Percentiles rank a stretch among this genome's conserved stretches.
These are phyloP conservation scores for Trypanosomatidae sp. DNA, from an alignment of 208 protist genomes.

Conservation along the genomic window DNA sequence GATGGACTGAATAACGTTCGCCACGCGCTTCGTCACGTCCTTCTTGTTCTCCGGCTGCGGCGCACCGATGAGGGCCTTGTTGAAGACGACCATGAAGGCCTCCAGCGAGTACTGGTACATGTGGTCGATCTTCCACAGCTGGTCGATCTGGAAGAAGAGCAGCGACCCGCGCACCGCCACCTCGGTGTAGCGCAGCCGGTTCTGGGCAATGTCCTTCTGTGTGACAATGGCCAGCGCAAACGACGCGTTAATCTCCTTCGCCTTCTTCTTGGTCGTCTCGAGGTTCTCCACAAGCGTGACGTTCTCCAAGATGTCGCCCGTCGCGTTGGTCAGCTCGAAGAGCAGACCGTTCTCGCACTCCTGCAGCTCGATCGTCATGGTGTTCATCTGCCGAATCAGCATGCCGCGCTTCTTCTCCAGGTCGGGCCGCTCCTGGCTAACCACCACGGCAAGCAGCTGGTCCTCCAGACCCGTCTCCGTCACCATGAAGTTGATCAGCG, in stretches of 20 bases:
- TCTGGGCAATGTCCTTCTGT: conserved; percentile 95
- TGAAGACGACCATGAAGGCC: conserved; percentile 98
- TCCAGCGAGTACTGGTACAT: conserved; percentile 99
- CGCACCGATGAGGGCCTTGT: conserved; percentile 95
- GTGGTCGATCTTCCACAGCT: conserved; percentile 97
- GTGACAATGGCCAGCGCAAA: conserved; percentile 93
- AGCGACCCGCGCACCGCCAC: conserved; percentile 95
- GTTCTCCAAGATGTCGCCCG: conserved; percentile 97
- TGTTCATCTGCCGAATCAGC: conserved; percentile 97
- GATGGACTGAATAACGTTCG: conserved; percentile 93
- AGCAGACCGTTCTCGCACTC: conserved; percentile 97
- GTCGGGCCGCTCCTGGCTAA: conserved; percentile 98
- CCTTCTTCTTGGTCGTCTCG: conserved; percentile 97
- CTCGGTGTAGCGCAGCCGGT: conserved; percentile 94
- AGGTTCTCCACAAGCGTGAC: conserved; percentile 96
- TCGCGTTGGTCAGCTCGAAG: conserved; percentile 93
- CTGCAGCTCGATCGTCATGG: conserved; percentile 98
- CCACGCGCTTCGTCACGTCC: conserved; percentile 91
- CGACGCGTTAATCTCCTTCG: conserved; percentile 96
- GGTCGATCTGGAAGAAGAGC: conserved; percentile 98
- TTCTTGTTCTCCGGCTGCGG: conserved; percentile 91
- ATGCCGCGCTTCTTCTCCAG: conserved; percentile 95
- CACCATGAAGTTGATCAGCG: conserved; percentile 99
- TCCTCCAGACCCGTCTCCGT: conserved; percentile 98
- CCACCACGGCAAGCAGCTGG: conserved; percentile 98